Conservation (phyloP, 192 early-diverging fungal genomes). For the Backusella morwellensis region DNA sequence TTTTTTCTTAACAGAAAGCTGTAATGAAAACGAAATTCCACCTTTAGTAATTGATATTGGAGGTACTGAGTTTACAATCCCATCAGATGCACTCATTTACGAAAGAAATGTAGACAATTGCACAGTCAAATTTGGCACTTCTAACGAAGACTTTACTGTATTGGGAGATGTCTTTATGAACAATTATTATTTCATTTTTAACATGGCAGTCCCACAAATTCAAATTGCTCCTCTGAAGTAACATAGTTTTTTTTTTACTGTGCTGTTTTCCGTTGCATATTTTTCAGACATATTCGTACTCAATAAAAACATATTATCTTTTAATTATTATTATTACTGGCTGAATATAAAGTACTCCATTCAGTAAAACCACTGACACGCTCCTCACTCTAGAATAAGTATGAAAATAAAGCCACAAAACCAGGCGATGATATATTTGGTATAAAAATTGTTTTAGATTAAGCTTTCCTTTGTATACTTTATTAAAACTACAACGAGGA, state of each 20-base stretch:
- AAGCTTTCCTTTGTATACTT: too few species aligned
- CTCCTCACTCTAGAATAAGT: too few species aligned
- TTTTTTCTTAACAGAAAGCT: not conserved
- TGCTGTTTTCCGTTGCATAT: too few species aligned
- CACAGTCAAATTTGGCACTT: conserved; percentile 35
- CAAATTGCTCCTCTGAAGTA: conserved; percentile 33
- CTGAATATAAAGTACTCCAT: too few species aligned
- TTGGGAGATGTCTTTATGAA: conserved; percentile 51
- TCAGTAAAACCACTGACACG: too few species aligned
- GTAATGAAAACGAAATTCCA: conserved; percentile 6
- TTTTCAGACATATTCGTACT: too few species aligned
- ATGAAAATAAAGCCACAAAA: too few species aligned
- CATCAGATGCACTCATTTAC: not conserved
- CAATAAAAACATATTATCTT: too few species aligned
- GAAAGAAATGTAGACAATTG: conserved; percentile 31
- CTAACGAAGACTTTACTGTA: conserved; percentile 35
- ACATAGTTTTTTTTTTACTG: not conserved
- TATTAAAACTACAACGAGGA: too few species aligned
- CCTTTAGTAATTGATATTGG: conserved; percentile 35
- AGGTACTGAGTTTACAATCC: not conserved
- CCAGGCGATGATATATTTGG: too few species aligned
- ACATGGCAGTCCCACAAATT: conserved; percentile 27
- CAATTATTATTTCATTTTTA: conserved; percentile 46
- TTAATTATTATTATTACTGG: too few species aligned
- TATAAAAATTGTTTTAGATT: too few species aligned